A percentile compares a stretch with the other conserved stretches of the same genome.
These are phyloP conservation scores for Phaseolus lunatus DNA, from an alignment of 306 rosid species.

Conservation along the genomic window DNA sequence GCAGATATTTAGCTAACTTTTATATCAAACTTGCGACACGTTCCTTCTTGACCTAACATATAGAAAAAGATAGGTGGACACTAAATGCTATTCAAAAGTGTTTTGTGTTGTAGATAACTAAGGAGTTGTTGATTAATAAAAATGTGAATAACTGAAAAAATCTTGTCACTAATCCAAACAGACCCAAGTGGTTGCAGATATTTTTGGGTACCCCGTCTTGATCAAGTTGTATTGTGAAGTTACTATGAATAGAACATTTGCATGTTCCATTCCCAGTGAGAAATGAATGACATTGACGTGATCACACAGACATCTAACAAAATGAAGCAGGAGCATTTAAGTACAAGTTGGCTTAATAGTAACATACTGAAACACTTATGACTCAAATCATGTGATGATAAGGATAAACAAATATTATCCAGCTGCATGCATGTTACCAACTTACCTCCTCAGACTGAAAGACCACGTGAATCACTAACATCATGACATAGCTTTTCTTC, in stretches of 20 bases:
- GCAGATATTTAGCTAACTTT: neutral
- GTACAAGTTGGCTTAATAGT: neutral
- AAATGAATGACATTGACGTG: neutral
- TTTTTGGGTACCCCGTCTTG: neutral
- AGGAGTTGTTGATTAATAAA: neutral
- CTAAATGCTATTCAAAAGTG: too few relatives aligned
- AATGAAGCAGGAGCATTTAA: neutral
- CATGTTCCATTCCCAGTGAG: neutral
- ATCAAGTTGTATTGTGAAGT: neutral
- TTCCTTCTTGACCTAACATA: neutral
- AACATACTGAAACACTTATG: neutral
- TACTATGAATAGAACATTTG: neutral
- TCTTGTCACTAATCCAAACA: neutral
- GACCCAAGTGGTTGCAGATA: conserved; percentile 19
- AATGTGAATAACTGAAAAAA: neutral
- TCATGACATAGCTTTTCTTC: neutral
- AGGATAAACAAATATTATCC: neutral
- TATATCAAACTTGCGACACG: neutral
- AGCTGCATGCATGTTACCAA: conserved; percentile 18
- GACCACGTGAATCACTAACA: neutral
- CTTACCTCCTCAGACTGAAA: neutral
- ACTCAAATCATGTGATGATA: neutral
- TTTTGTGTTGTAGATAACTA: too few relatives aligned
- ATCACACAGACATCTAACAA: neutral
- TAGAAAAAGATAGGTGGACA: too few relatives aligned